These are phyloP conservation scores for Dryas octopetala DNA, from an alignment of 306 rosid genomes.

Conservation along the genomic window DNA sequence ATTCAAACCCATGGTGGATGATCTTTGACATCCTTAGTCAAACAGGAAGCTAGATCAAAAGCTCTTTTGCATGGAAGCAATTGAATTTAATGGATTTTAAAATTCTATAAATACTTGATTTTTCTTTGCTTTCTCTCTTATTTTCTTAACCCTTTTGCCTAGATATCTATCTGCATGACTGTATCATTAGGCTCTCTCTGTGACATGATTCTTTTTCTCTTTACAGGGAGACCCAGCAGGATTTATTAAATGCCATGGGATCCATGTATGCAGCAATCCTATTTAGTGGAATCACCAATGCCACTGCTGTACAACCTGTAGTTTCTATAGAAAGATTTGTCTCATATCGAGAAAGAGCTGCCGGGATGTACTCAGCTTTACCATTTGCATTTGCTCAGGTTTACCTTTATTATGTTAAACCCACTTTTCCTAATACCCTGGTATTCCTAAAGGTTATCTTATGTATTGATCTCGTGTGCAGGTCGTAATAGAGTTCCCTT, in stretches of 20 bases:
- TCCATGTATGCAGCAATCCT: slow-evolving; percentile 86
- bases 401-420: slow-evolving; percentile 13
- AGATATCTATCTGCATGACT: too few species aligned
- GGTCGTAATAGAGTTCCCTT: slow-evolving; percentile 92
- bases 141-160: too few species aligned
- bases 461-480: slow-evolving; percentile 35
- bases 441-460: slow-evolving; percentile 26
- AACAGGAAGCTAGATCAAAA: too few species aligned
- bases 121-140: too few species aligned
- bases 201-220: not conserved
- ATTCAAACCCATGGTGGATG: too few species aligned
- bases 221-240: slow-evolving; percentile 79
- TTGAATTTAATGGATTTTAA: too few species aligned
- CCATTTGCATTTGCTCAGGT: slow-evolving; percentile 99
- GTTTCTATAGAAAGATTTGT: slow-evolving; percentile 93
- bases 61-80: too few species aligned
- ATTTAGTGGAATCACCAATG: slow-evolving; percentile 89
- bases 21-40: too few species aligned
- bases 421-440: not conserved
- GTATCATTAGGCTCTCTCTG: too few species aligned
- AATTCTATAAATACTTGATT: not conserved
- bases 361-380: slow-evolving; percentile 93
- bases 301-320: slow-evolving; percentile 93
- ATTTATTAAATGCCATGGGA: slow-evolving; percentile 95
- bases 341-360: slow-evolving; percentile 93